Evolutionary conservation across 78 protist species (phyloP), one percentile per base, ranked within the genome.

Genomic region (Guillardia theta): DNA sequence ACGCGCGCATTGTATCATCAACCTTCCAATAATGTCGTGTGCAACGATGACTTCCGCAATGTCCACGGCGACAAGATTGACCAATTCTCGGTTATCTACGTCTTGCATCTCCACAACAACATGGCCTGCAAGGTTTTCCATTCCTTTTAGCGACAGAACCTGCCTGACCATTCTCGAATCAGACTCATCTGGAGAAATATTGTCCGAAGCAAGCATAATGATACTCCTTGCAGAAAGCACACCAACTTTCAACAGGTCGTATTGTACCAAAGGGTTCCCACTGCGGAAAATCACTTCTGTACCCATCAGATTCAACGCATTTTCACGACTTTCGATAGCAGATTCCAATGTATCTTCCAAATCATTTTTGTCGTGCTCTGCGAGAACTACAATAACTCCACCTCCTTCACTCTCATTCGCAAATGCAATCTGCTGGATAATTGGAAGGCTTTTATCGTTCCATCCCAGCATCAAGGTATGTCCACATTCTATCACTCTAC

Each of bases 381-480:
- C 54, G 6, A 88, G 62, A 8, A 88, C 76, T 15, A 88, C 93
- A 19, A 88, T 27, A 1, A 41, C 22, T 1, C 62, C 44, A 18
- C 93, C 93, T 21, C 93, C 93, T 9, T 48, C 93, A 10, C 93
- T 88, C 93, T 45, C 39, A 27, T 88, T 88, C 15, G 93, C 93
- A 18, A 48, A 24, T n/a, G 93, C 93, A 1, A 88, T 8, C 62
- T 88, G 76, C 54, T 48, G 93, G 58, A 95, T 88, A 48, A 95
- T 41, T 8, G 93, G 93, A 5, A 93, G 88, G 48, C 92, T 47
- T 50, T 95, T 95, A 62, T 88, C 96, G 21, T 33, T 43, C 96
- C 96, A 95, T 8, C 96, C 96, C 46, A 93, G 92, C 37, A 95
- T 95, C 37, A 95, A 88, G 36, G 95, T 95, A 95, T 95, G 96